phyloP scores from a whole-genome alignment of 768 basidiomycete genomes.

The Naganishia kalamii region DNA sequence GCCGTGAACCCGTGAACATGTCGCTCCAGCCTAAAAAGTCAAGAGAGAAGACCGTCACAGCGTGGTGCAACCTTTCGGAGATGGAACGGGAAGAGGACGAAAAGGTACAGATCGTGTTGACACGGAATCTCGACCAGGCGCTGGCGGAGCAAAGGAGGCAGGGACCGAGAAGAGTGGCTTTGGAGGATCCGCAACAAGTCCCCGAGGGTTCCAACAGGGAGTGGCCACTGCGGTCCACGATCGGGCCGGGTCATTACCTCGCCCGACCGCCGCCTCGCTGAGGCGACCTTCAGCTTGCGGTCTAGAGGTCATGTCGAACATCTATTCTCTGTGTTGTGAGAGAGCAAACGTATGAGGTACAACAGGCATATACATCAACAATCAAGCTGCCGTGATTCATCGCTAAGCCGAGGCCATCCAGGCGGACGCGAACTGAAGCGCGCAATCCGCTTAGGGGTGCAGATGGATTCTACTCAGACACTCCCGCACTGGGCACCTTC shows the following conservation, averaged over 20 bases:
- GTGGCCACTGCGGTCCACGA: slow-evolving; percentile 1
- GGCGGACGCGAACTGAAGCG: too few species aligned
- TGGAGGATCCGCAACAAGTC: background rate
- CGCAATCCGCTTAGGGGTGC: too few species aligned
- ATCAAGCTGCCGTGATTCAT: too few species aligned
- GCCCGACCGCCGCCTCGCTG: background rate
- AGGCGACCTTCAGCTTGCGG: too few species aligned
- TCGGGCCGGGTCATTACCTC: slow-evolving; percentile 2
- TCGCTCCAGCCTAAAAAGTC: background rate
- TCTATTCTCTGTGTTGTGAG: too few species aligned
- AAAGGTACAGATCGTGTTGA: background rate
- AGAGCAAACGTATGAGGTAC: too few species aligned
- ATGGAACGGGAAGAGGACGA: background rate
- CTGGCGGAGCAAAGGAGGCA: background rate
- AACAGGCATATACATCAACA: too few species aligned
- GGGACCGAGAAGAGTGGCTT: background rate
- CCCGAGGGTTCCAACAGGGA: background rate
- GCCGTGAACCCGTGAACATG: background rate
- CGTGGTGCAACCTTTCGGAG: slow-evolving; percentile 4
- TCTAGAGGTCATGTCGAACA: too few species aligned
- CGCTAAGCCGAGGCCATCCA: too few species aligned
- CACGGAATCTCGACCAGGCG: background rate
- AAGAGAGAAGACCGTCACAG: background rate
- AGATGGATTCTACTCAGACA: too few species aligned
- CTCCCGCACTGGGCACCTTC: too few species aligned